Conservation (phyloP, 257 asterid species). For the Solanum acaule region DNA sequence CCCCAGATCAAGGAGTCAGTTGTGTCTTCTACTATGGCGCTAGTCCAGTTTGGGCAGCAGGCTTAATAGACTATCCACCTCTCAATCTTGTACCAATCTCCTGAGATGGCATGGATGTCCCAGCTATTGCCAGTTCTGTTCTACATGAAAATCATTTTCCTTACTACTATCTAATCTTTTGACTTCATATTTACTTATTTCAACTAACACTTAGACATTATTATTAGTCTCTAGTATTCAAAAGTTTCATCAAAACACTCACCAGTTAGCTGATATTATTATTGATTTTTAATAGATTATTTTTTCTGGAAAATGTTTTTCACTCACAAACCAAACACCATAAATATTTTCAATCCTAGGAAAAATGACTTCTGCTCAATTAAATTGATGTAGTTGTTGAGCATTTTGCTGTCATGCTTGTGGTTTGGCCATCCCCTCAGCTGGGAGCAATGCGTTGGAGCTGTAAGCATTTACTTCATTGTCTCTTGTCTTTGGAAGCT, state of each 20-base stretch:
- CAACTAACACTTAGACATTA: no score
- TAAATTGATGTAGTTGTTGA: slow-evolving; percentile 47
- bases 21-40: neutral
- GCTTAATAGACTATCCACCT: neutral
- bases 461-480: slow-evolving; percentile 42
- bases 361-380: neutral
- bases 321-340: neutral
- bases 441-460: slow-evolving; percentile 75
- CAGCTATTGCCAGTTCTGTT: neutral
- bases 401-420: slow-evolving; percentile 86
- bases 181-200: no score
- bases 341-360: neutral
- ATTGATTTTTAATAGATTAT: neutral
- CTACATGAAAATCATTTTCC: neutral
- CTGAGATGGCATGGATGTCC: neutral
- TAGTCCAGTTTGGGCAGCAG: neutral
- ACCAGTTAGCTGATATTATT: neutral
- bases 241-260: neutral
- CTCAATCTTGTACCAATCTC: neutral
- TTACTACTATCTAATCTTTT: neutral
- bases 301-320: neutral
- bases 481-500: neutral
- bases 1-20: neutral
- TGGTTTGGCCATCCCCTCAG: slow-evolving; percentile 95
- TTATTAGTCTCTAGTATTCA: neutral